Evolutionary conservation across 2,329 filamentous ascomycete species (phyloP).

Genomic region (Hypoxylon sp.): DNA sequence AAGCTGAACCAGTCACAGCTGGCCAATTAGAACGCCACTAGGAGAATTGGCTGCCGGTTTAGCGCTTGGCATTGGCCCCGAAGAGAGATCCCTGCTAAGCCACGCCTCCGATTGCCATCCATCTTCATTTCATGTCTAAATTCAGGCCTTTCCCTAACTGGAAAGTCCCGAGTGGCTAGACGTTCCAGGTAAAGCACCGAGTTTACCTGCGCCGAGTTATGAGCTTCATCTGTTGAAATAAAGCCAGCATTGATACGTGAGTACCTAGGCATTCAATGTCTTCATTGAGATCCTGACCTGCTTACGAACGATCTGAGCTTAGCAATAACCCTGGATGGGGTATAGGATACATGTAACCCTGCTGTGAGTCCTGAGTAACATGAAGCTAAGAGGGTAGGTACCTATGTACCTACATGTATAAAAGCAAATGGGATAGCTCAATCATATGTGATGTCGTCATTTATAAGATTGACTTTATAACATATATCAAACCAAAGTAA

Average conservation of each 20-base stretch:
- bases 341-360: not conserved
- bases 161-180: slow-evolving; percentile 23
- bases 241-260: not conserved
- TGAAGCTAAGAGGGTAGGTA: no score
- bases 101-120: slow-evolving; percentile 39
- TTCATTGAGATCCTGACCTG: not conserved
- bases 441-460: no score
- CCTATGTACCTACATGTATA: no score
- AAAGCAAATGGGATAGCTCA: no score
- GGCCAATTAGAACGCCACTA: slow-evolving; percentile 36
- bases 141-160: slow-evolving; percentile 15
- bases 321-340: not conserved
- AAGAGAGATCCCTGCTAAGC: slow-evolving; percentile 34
- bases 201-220: slow-evolving; percentile 3
- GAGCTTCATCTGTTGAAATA: not conserved
- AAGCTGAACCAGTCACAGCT: slow-evolving; percentile 38
- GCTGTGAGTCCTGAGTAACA: no score
- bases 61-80: slow-evolving; percentile 27
- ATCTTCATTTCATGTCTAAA: not conserved
- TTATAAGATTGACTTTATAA: no score
- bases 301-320: not conserved
- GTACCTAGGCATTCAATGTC: not conserved
- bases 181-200: slow-evolving; percentile 7
- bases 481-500: not conserved
- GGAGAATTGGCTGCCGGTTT: slow-evolving; percentile 32